Evolutionary conservation across 176 grass and related monocot genomes (phyloP).

Genomic region (Musa acuminata): DNA sequence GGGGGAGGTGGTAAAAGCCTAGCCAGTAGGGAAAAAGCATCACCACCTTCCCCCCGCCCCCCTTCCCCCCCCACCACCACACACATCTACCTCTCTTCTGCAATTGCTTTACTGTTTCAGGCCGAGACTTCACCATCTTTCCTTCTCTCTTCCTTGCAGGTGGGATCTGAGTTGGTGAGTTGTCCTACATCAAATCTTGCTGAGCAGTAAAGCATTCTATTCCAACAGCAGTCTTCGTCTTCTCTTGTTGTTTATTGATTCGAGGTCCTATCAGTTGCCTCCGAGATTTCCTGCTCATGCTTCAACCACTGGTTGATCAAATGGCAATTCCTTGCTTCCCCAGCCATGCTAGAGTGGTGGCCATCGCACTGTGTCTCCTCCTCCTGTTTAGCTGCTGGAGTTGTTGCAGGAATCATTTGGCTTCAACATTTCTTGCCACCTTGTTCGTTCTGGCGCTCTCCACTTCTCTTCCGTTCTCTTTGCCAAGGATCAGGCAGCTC

Average conservation of each 20-base stretch:
- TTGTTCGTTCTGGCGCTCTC: constrained; percentile 2
- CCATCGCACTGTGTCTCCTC: not conserved
- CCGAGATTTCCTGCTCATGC: not conserved
- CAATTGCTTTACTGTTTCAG: not conserved
- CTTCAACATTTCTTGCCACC: constrained; percentile 6
- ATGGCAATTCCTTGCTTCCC: constrained; percentile 1
- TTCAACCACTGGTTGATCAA: not conserved
- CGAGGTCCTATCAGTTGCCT: not conserved
- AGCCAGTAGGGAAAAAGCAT: not conserved
- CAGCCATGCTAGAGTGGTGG: not conserved
- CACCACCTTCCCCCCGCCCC: not conserved
- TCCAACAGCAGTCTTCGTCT: not conserved
- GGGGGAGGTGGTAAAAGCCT: not conserved
- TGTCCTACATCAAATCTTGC: not conserved
- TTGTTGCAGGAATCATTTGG: not conserved
- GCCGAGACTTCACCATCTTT: not conserved
- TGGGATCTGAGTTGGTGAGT: not conserved
- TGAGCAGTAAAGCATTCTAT: not conserved
- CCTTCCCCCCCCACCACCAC: not conserved
- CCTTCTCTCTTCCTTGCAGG: not conserved
- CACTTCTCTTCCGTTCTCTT: not conserved
- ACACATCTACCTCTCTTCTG: not conserved
- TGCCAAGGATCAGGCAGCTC: not conserved
- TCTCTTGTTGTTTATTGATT: not conserved
- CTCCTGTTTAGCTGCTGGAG: constrained; percentile 1